Base-by-base conservation (phyloP, 306 rosid genomes). In the Purshia tridentata region DNA sequence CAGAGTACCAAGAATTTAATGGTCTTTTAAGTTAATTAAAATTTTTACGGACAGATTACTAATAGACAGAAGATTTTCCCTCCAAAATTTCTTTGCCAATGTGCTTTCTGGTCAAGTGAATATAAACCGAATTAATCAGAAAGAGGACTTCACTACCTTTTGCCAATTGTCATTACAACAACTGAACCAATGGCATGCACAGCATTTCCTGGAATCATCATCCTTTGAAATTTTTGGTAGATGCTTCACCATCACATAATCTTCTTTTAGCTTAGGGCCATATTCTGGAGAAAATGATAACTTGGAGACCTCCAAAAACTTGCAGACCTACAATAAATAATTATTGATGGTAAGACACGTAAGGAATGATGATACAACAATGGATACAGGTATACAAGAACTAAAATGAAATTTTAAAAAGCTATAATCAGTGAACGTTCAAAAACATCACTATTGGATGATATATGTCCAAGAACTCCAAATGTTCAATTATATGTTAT, bases 141-240 rank as follows among this genome's bases (percentile, higher is more conserved):
- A 54, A 35, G 65, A 66, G 65, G 61, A 66, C 74, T 84, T 44
- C 51, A 50, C 52, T 88, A 90, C 99, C 98, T 90, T 95, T 79
- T 92, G 99, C 99, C 99, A 95, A 77, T 88, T 91, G 90, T 95
- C 97, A 83, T 95, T 91, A 60, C 98, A 95, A 81, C 98, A 95
- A 77, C 44, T 73, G 79, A 92, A 92, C 82, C 96, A 90, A 64
- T 29, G 40, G 62, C 96, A 91, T 37, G 77, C 50, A 82, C 96
- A 90, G 81, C 99, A 95, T 79, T 83, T 95, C 81, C 88, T 86
- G 42, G 88, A 75, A 80, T 84, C 84, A 23, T 95, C 88, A 59
- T 83, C 85, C 76, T 54, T 86, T 7, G 50, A 81, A 76, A 95
- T 83, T 80, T 86, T 86, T 16, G 99, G 92, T 70, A 95, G 88